Percentiles rank a stretch among this genome's conserved stretches.
phyloP scores from a whole-genome alignment of 2,329 filamentous ascomycete species.

The Lasiodiplodia gonubiensis region DNA sequence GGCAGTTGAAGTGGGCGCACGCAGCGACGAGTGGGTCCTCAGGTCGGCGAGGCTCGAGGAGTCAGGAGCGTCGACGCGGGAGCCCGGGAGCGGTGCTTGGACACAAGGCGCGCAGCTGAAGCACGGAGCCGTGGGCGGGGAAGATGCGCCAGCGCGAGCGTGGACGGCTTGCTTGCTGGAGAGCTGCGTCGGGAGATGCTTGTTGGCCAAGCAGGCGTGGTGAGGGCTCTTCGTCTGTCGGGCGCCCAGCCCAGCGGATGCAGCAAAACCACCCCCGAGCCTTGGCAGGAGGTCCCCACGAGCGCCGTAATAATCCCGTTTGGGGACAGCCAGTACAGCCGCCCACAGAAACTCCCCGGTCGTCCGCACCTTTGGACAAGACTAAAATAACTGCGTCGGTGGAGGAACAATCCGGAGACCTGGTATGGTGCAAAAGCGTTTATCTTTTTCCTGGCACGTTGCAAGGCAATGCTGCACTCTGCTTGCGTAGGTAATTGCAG shows the following conservation, averaged over 20 bases:
- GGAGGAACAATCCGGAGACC: too few relatives aligned
- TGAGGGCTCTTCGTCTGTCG: constrained; percentile 26
- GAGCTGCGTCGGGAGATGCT: constrained; percentile 17
- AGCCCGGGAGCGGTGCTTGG: constrained; percentile 15
- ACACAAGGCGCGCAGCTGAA: not conserved
- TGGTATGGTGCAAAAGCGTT: too few relatives aligned
- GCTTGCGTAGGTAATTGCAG: too few relatives aligned
- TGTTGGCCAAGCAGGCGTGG: constrained; percentile 22
- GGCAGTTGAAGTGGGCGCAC: constrained; percentile 29
- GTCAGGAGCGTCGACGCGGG: constrained; percentile 28
- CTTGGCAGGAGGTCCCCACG: not conserved
- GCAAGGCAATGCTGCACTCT: too few relatives aligned
- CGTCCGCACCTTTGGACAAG: not conserved
- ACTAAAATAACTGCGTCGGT: too few relatives aligned
- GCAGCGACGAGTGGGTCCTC: constrained; percentile 33
- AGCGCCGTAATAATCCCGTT: not conserved
- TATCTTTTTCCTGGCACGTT: too few relatives aligned
- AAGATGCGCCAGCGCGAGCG: constrained; percentile 7
- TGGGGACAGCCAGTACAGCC: not conserved
- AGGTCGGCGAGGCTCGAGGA: constrained; percentile 28
- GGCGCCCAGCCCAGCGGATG: constrained; percentile 8
- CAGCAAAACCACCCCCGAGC: not conserved
- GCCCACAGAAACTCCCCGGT: not conserved
- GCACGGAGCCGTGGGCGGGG: not conserved
- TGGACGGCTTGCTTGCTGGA: constrained; percentile 12